Evolutionary conservation across 345 rosid species (phyloP).

Genomic region (Atalantia buxifolia): DNA sequence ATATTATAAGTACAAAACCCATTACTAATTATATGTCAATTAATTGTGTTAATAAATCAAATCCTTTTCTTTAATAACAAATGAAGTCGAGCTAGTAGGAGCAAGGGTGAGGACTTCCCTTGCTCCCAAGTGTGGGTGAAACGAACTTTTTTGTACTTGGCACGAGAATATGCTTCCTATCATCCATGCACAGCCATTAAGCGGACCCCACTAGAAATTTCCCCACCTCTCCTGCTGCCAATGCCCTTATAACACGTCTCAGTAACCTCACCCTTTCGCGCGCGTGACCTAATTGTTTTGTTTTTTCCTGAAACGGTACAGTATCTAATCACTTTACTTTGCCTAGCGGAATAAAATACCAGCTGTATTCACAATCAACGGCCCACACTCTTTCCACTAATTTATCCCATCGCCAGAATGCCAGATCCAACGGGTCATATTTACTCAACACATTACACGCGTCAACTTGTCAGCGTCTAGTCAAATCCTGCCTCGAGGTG

Average conservation of each 20-base stretch:
- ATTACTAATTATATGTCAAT: no score
- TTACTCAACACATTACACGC: slow-evolving; percentile 8
- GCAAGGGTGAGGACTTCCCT: slow-evolving; percentile 11
- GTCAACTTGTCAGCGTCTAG: slow-evolving; percentile 23
- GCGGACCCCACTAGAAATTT: slow-evolving; percentile 13
- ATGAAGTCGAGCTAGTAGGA: not conserved
- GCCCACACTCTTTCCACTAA: not conserved
- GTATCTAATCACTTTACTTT: not conserved
- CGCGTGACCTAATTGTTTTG: slow-evolving; percentile 14
- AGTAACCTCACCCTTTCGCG: not conserved
- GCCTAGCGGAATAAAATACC: not conserved
- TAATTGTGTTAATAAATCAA: no score
- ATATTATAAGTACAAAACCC: no score
- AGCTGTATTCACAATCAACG: slow-evolving; percentile 35
- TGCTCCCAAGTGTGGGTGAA: slow-evolving; percentile 11
- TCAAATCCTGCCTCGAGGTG: slow-evolving; percentile 23
- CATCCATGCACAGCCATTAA: slow-evolving; percentile 20
- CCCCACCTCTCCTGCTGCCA: not conserved
- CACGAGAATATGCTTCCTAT: slow-evolving; percentile 14
- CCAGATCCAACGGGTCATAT: slow-evolving; percentile 9
- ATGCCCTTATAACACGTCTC: no score
- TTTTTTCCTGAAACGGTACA: not conserved
- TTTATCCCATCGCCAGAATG: not conserved
- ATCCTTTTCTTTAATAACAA: no score
- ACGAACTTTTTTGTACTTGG: not conserved